Percentiles rank a stretch among this genome's conserved stretches.
Conservation (phyloP, 768 basidiomycete species). For the Strobilomyces dryophilus region DNA sequence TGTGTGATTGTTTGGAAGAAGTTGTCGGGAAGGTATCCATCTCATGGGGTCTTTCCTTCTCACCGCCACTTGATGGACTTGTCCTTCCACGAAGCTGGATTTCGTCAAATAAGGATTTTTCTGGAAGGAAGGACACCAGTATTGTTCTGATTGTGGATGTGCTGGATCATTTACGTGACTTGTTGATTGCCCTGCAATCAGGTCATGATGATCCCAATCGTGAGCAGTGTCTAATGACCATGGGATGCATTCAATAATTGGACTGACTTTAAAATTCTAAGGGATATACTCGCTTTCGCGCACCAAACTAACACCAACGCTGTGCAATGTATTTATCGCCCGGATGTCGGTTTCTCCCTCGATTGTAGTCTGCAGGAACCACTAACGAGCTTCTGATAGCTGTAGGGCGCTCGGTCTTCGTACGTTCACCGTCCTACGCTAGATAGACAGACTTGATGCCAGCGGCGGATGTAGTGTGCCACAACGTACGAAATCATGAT, state of each 20-base stretch:
- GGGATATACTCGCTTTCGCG: slow-evolving; percentile 5
- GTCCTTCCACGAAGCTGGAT: slow-evolving; percentile 57
- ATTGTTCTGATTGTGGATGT: slow-evolving; percentile 39
- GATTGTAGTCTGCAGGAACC: not conserved
- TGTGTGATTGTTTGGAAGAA: slow-evolving; percentile 51
- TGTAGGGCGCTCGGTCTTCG: slow-evolving; percentile 46
- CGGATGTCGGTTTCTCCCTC: slow-evolving; percentile 39
- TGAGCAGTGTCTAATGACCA: slow-evolving; percentile 6
- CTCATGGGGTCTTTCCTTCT: slow-evolving; percentile 22
- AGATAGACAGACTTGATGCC: not conserved
- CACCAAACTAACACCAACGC: slow-evolving; percentile 11
- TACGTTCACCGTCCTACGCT: slow-evolving; percentile 25
- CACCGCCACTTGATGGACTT: slow-evolving; percentile 37
- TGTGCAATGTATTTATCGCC: slow-evolving; percentile 39
- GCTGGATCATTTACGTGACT: slow-evolving; percentile 14
- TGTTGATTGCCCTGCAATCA: slow-evolving; percentile 29
- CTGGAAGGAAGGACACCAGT: slow-evolving; percentile 4
- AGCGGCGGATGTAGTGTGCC: slow-evolving; percentile 12
- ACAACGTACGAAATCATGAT: slow-evolving; percentile 20
- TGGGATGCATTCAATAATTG: not conserved
- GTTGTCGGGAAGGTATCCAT: slow-evolving; percentile 42
- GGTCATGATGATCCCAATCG: slow-evolving; percentile 22
- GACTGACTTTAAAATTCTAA: not conserved
- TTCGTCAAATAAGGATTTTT: slow-evolving; percentile 15
- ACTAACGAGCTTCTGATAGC: slow-evolving; percentile 26